These are phyloP conservation scores for Coprinopsis marcescibilis DNA, from an alignment of 768 basidiomycete species.

Conservation along the genomic window DNA sequence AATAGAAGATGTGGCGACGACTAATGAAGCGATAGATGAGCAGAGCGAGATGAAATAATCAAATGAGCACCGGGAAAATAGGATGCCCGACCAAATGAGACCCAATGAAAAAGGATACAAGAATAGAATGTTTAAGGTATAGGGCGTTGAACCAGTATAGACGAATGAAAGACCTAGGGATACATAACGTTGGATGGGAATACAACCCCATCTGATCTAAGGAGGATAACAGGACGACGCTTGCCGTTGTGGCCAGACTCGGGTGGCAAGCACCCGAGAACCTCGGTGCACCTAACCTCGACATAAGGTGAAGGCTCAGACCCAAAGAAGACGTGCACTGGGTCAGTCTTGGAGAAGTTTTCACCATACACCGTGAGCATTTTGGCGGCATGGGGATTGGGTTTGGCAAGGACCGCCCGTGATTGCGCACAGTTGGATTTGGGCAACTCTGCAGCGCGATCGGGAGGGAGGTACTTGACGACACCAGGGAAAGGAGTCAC, in stretches of 20 bases:
- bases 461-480: conserved; percentile 87
- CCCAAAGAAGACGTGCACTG: conserved; percentile 81
- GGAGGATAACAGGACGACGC: conserved; percentile 74
- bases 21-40: conserved; percentile 2
- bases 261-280: conserved; percentile 75
- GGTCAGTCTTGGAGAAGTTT: conserved; percentile 81
- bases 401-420: conserved; percentile 66
- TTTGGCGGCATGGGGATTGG: conserved; percentile 71
- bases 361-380: conserved; percentile 86
- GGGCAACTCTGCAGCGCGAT: conserved; percentile 78
- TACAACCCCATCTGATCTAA: conserved; percentile 80
- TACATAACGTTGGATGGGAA: conserved; percentile 81
- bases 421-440: conserved; percentile 64
- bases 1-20: neutral
- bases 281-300: conserved; percentile 84
- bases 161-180: conserved; percentile 43
- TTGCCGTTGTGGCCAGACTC: conserved; percentile 54
- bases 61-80: neutral
- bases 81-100: neutral
- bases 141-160: conserved; percentile 15
- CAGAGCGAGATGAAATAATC: neutral
- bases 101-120: neutral
- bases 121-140: neutral
- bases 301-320: conserved; percentile 82
- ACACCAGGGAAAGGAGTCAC: conserved; percentile 84